Evolutionary conservation across 2,329 filamentous ascomycete species (phyloP), one percentile per base, ranked within the genome.

Genomic region (Calonectria hawksworthii): DNA sequence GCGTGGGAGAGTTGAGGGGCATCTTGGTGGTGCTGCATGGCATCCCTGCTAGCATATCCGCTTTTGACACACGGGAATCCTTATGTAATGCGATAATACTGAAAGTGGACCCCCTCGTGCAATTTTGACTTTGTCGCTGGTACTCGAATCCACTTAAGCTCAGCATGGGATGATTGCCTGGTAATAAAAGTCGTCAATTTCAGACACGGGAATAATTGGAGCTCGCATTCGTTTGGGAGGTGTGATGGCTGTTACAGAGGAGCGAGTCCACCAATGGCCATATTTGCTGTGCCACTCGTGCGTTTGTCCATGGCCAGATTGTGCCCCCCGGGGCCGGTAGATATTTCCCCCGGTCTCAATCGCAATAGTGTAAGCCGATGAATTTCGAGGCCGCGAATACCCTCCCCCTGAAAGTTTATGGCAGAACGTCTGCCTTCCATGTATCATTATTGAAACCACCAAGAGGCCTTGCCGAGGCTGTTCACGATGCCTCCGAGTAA

Each of bases 291-390:
- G 56, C 56, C 56, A 41, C 56, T 21, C 23, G 26, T 63, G 56
- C n/a, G 52, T 9, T 56, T 7, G 56, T 26, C 11, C n/a, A 41
- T 63, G 56, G 23, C 34, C 34, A 63, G 34, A 41, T 63, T n/a
- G 56, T 38, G 36, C 34, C 41, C 38, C 32, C 68, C 78, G 77
- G 75, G 66, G 32, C 63, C 76, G 78, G 78, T 78, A 38, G 71
- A 80, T 79, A 68, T 68, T 79, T 75, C 52, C 76, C 77, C 78
- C 77, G 74, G 75, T 74, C 75, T 77, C 72, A 74, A 80, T 77
- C 72, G 70, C 47, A 61, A 32, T 65, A 44, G 30, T 59, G 36
- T 63, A 66, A 72, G 76, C 73, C 78, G 71, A 77, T 74, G 73
- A 78, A 71, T 65, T 72, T 73, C 75, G 65, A 75, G 76, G 75